Evolutionary conservation across 495 filamentous ascomycete species (phyloP).

Genomic region (Xylaria bambusicola): DNA sequence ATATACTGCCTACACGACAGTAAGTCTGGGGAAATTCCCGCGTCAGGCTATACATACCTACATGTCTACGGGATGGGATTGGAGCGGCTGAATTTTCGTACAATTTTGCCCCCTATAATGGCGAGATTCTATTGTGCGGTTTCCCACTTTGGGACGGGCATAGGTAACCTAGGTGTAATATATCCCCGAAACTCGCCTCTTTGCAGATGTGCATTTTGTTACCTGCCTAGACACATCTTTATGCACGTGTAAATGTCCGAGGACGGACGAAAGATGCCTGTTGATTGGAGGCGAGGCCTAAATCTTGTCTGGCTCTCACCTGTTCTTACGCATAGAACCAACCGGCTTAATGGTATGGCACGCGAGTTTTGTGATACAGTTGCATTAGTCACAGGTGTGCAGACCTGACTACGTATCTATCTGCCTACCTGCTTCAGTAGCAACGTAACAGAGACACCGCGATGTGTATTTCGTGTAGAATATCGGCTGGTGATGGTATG

Average conservation of each 20-base stretch:
- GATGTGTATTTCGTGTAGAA: too few relatives aligned
- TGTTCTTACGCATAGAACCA: too few relatives aligned
- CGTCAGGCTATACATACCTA: neutral
- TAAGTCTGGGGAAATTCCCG: constrained; percentile 2
- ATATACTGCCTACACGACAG: too few relatives aligned
- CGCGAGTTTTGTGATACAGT: neutral
- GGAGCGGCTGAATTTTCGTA: neutral
- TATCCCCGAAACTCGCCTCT: neutral
- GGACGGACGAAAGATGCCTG: neutral
- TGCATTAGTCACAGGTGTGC: constrained; percentile 1
- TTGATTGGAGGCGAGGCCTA: constrained; percentile 1
- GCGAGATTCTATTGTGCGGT: neutral
- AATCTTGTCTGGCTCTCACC: neutral
- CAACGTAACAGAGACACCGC: too few relatives aligned
- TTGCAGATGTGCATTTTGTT: neutral
- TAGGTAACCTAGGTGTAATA: too few relatives aligned
- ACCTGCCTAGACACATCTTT: neutral
- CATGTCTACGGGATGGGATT: neutral
- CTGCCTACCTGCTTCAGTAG: too few relatives aligned
- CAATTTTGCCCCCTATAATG: neutral
- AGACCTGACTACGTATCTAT: neutral
- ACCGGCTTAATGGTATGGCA: neutral
- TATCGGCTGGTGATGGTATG: too few relatives aligned
- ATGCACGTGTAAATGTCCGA: constrained; percentile 11
- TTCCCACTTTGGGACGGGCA: too few relatives aligned